Evolutionary conservation across 2,329 filamentous ascomycete species (phyloP).

Genomic region (Talaromyces sp.): DNA sequence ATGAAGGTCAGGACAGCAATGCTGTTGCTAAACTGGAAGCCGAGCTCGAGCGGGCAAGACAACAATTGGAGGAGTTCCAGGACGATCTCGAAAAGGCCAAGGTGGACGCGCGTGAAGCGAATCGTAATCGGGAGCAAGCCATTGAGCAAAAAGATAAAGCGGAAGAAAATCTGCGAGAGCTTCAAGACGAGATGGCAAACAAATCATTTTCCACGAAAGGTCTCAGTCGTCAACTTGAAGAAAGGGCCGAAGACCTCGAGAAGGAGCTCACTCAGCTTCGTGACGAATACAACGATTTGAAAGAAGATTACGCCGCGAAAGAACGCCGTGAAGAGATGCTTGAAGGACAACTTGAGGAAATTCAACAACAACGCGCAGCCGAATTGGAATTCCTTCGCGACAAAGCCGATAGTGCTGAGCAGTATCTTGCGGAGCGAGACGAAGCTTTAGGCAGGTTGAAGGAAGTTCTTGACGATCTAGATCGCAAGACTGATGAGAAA

Average conservation of each 20-base stretch:
- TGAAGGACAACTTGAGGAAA: constrained; percentile 47
- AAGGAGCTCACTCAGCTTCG: constrained; percentile 58
- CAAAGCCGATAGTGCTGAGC: constrained; percentile 43
- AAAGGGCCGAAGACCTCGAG: constrained; percentile 65
- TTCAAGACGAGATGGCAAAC: constrained; percentile 74
- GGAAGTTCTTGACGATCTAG: constrained; percentile 58
- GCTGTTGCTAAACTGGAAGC: constrained; percentile 48
- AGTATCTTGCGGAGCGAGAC: constrained; percentile 45
- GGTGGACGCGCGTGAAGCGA: constrained; percentile 36
- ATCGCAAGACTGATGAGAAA: constrained; percentile 60
- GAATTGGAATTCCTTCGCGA: constrained; percentile 41
- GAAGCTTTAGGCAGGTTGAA: constrained; percentile 49
- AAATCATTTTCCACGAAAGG: constrained; percentile 75
- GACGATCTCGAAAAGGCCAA: constrained; percentile 39
- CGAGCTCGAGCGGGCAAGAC: constrained; percentile 46
- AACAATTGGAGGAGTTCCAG: constrained; percentile 45
- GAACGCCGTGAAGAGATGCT: constrained; percentile 43
- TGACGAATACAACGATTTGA: constrained; percentile 44
- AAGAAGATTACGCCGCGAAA: constrained; percentile 45
- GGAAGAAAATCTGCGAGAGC: constrained; percentile 56
- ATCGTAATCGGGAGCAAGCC: constrained; percentile 49
- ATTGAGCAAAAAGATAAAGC: constrained; percentile 51
- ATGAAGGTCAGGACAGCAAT: constrained; percentile 41
- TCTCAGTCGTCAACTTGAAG: constrained; percentile 70
- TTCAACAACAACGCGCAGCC: constrained; percentile 38